Base-by-base conservation (phyloP, 2,329 filamentous ascomycete genomes). In the Ophiocordyceps camponoti-leonardi region DNA sequence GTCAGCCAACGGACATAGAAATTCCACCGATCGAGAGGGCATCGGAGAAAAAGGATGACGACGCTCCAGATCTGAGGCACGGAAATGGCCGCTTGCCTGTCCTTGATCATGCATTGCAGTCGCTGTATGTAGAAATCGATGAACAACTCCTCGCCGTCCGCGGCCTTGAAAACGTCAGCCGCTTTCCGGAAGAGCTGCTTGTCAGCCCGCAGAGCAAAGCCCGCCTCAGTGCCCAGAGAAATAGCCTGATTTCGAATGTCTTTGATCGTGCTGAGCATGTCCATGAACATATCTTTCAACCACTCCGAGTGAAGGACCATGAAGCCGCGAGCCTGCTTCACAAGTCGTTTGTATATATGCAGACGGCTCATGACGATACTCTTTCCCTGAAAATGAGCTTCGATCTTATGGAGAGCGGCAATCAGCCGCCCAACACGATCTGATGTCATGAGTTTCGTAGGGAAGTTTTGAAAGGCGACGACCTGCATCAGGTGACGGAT, bases 31-130 rank as follows among this genome's bases (percentile, higher is more conserved):
- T 67, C 77, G 56, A 67, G 69, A 51, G 59, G 78, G 61, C 64
- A 77, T 64, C 83, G 78, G 43, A 95, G 67, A 46, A 94, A 77
- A 2, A 94, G 71, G 7, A 90, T 77, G 2, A 94, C 68, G 33
- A 86, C 75, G 48, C 83, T 83, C 90, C 90, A 96, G 20, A 96
- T 85, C 51, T 87, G 83, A 6, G 92, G 88, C 1, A 94, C 87
- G 37, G 77, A 69, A 0, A 70, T 61, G 22, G 58, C 48, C 12
- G 51, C 49, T 42, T 63, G 73, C 50, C 71, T 78, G 43, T 73
- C 69, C 50, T 78, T 73, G 23, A 81, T 69, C 79, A 92, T 85
- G 12, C 70, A 67, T 46, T 73, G 73, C 45, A 96, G 67, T 30
- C 77, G 74, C 19, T 74, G 68, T 39, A 76, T 74, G 52, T 90